These are phyloP conservation scores for Umbilicaria muhlenbergii DNA, from an alignment of 495 filamentous ascomycete genomes.

Conservation along the genomic window DNA sequence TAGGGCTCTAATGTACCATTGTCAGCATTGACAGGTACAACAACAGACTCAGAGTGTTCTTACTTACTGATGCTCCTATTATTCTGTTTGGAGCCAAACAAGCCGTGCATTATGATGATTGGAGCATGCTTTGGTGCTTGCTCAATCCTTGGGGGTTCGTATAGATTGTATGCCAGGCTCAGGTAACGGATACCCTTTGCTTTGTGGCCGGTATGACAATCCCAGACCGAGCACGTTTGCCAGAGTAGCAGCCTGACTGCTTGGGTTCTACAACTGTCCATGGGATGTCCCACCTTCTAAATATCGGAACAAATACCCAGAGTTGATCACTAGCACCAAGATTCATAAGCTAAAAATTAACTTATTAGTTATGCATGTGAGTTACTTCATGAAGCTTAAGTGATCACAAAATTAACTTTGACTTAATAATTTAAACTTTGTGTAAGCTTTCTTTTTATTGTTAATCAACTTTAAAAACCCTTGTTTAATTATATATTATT, in stretches of 20 bases:
- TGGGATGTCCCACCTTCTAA: no score
- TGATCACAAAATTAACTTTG: no score
- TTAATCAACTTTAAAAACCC: no score
- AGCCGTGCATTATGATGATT: conserved; percentile 80
- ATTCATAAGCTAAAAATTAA: no score
- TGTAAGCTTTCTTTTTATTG: no score
- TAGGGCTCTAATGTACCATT: conserved; percentile 40
- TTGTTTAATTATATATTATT: no score
- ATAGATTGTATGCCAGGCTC: conserved; percentile 11
- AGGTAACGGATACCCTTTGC: conserved; percentile 1
- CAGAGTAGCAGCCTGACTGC: background rate
- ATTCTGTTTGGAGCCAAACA: conserved; percentile 95
- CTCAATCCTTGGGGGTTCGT: conserved; percentile 3
- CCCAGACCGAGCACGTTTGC: background rate
- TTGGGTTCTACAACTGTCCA: background rate
- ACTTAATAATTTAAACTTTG: no score
- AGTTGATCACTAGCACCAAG: no score
- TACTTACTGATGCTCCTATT: conserved; percentile 95
- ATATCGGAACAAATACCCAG: no score
- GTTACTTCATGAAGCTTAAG: no score
- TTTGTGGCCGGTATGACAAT: background rate
- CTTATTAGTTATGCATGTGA: no score
- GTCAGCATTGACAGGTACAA: conserved; percentile 4
- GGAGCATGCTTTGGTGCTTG: conserved; percentile 30
- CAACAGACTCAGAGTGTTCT: conserved; percentile 17